A percentile compares a stretch with the other conserved stretches of the same genome.
Conservation (phyloP, 371 early-diverging fungal genomes). For the Blakeslea trispora region DNA sequence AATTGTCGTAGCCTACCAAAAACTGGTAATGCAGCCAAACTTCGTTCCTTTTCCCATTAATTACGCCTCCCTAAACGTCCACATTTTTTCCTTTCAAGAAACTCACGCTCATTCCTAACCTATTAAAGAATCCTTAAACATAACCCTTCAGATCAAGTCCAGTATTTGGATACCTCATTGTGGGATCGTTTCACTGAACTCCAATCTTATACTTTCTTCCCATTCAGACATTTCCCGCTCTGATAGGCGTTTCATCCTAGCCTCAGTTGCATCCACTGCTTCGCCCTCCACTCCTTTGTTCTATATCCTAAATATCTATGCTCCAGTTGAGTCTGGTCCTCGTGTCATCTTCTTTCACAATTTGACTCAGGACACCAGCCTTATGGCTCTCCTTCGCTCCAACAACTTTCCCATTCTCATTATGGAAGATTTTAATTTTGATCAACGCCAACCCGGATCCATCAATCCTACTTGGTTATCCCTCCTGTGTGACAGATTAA, state of each 20-base stretch:
- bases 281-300: not conserved
- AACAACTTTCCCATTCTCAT: not conserved
- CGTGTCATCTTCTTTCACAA: not conserved
- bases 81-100: slow-evolving; percentile 11
- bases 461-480: not conserved
- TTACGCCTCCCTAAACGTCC: not conserved
- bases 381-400: not conserved
- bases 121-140: not conserved
- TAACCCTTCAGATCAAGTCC: not conserved
- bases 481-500: not conserved
- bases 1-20: slow-evolving; percentile 9
- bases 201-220: not conserved
- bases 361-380: not conserved
- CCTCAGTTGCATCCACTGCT: not conserved
- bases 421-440: slow-evolving; percentile 8
- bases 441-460: not conserved
- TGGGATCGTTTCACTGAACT: slow-evolving; percentile 5
- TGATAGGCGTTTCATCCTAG: not conserved
- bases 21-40: not conserved
- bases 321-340: not conserved
- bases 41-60: slow-evolving; percentile 6
- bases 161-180: slow-evolving; percentile 2
- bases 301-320: slow-evolving; percentile 2
- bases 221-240: not conserved
- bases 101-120: slow-evolving; percentile 1